phyloP scores from a whole-genome alignment of 352 stramenopile species.

The Phytopythium mirpurense region DNA sequence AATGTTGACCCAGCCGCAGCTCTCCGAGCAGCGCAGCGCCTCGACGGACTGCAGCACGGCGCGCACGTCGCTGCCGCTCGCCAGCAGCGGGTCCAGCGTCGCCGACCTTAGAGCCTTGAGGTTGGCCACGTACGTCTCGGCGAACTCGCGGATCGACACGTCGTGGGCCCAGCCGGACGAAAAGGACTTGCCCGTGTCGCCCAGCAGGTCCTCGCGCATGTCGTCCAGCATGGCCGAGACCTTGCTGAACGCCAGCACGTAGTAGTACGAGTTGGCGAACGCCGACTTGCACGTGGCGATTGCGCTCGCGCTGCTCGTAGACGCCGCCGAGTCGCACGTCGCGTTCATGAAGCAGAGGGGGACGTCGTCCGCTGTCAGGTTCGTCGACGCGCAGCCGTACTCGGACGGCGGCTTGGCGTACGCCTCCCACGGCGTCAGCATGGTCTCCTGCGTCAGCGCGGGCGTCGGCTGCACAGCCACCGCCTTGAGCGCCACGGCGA shows the following conservation, averaged over 20 bases:
- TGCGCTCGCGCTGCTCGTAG: constrained; percentile 5
- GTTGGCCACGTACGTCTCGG: constrained; percentile 46
- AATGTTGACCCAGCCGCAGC: constrained; percentile 79
- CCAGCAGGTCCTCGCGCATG: constrained; percentile 72
- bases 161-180: constrained; percentile 57
- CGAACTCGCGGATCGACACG: constrained; percentile 58
- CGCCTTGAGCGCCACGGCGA: constrained; percentile 23
- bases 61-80: constrained; percentile 36
- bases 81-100: constrained; percentile 33
- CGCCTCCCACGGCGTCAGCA: constrained; percentile 49
- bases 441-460: constrained; percentile 49
- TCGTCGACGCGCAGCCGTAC: constrained; percentile 21
- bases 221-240: constrained; percentile 51
- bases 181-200: constrained; percentile 58
- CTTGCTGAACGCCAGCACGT: constrained; percentile 53
- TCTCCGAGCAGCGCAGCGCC: constrained; percentile 59
- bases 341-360: constrained; percentile 63
- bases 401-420: constrained; percentile 30
- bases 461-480: constrained; percentile 9
- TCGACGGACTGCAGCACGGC: constrained; percentile 56
- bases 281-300: constrained; percentile 39
- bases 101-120: constrained; percentile 38
- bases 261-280: constrained; percentile 57
- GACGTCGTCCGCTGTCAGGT: constrained; percentile 25
- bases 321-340: constrained; percentile 24